These are phyloP conservation scores for Fagopyrum tataricum DNA, from an alignment of 148 eudicot species.

Conservation along the genomic window DNA sequence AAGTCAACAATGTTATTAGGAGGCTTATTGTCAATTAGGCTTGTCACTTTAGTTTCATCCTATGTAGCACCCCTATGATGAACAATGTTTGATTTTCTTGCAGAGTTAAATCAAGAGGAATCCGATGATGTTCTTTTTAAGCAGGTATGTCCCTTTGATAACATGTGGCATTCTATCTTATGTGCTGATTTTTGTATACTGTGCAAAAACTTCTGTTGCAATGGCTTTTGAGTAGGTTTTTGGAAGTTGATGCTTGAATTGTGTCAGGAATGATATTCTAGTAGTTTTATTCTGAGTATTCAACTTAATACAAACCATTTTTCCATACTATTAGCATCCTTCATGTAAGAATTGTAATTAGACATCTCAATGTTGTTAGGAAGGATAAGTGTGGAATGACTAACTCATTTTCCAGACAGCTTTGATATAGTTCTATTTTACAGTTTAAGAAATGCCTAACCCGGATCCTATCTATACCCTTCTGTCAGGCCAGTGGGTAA, in stretches of 20 bases:
- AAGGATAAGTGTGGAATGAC: background rate
- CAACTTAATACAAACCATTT: background rate
- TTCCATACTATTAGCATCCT: background rate
- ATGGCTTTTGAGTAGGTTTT: background rate
- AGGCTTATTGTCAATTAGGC: background rate
- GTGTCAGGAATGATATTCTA: background rate
- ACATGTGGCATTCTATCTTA: background rate
- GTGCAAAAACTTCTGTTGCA: background rate
- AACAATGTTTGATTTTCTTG: slow-evolving; percentile 19
- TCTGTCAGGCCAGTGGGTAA: background rate
- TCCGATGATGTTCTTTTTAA: slow-evolving; percentile 86
- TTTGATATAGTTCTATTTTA: background rate
- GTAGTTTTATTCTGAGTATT: background rate
- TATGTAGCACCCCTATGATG: background rate
- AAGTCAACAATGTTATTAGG: background rate
- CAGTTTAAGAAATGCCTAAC: background rate
- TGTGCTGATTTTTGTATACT: background rate
- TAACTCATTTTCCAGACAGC: background rate
- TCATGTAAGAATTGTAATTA: background rate
- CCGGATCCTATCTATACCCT: background rate
- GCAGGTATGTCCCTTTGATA: slow-evolving; percentile 43
- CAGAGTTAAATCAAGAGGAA: slow-evolving; percentile 87
- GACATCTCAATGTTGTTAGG: background rate
- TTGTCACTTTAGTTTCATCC: background rate
- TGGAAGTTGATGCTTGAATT: background rate